Percentiles rank a stretch among this genome's conserved stretches.
These are phyloP conservation scores for Lobosporangium transversale DNA, from an alignment of 192 early-diverging fungal genomes.

Conservation along the genomic window DNA sequence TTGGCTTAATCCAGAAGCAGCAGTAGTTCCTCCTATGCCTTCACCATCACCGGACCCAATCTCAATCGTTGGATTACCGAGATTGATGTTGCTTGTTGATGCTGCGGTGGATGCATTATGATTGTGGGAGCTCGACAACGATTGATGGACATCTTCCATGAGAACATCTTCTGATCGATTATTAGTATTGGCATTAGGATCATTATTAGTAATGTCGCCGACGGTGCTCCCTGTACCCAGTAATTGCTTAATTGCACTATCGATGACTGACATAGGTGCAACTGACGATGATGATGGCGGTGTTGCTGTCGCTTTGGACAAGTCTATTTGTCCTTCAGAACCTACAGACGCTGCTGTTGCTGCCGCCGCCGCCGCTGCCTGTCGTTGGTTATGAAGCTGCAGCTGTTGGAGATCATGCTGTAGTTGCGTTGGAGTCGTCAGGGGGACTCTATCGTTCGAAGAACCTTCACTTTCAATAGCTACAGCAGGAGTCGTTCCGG, in stretches of 20 bases:
- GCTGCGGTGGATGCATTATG: not conserved
- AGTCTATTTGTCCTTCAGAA: not conserved
- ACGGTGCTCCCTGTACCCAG: not conserved
- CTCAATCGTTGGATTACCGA: not conserved
- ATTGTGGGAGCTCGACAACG: not conserved
- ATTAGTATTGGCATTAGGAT: not conserved
- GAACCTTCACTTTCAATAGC: not conserved
- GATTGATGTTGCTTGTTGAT: not conserved
- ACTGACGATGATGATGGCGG: not conserved
- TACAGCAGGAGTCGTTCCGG: not conserved
- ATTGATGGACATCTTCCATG: too few species aligned
- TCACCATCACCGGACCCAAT: not conserved
- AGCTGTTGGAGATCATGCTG: conserved; percentile 39
- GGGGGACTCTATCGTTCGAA: too few species aligned
- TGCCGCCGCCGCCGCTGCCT: conserved; percentile 1
- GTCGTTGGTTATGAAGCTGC: conserved; percentile 23
- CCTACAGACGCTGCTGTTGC: not conserved
- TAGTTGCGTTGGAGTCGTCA: conserved; percentile 6
- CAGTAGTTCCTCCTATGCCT: not conserved
- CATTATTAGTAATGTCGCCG: not conserved
- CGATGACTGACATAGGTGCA: not conserved
- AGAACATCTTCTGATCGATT: too few species aligned
- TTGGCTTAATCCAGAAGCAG: not conserved
- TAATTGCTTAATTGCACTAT: not conserved
- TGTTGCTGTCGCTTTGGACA: too few species aligned